Conservation (phyloP, 306 rosid species). For the Citrullus amarus region DNA sequence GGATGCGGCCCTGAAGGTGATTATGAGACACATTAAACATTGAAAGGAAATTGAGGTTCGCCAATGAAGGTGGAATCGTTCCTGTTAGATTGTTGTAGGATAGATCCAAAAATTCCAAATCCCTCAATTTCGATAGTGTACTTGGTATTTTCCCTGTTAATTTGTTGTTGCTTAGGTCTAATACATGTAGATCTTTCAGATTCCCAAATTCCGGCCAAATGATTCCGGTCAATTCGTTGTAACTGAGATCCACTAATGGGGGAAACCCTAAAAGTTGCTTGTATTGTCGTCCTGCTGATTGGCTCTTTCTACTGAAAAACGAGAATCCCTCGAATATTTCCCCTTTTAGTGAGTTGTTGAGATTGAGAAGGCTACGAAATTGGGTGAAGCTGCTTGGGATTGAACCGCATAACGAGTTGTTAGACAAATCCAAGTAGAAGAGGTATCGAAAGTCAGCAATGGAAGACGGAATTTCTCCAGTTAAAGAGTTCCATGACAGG, state of each 20-base stretch:
- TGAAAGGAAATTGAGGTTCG: constrained; percentile 32
- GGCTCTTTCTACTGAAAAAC: constrained; percentile 27
- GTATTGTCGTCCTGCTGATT: constrained; percentile 28
- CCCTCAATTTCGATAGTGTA: constrained; percentile 18
- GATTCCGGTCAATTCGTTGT: constrained; percentile 28
- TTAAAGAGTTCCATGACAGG: constrained; percentile 39
- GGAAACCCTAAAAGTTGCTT: constrained; percentile 38
- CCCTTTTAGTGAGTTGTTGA: constrained; percentile 10
- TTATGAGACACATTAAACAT: constrained; percentile 37
- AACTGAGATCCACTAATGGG: constrained; percentile 28
- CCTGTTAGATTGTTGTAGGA: constrained; percentile 38
- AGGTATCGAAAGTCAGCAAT: constrained; percentile 22
- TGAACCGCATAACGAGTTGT: constrained; percentile 38
- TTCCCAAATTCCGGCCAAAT: constrained; percentile 45
- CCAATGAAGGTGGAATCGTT: constrained; percentile 23
- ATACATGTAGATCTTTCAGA: constrained; percentile 27
- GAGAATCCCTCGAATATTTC: constrained; percentile 32
- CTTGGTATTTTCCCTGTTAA: constrained; percentile 33
- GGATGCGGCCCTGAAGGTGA: constrained; percentile 32
- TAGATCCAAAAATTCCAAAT: constrained; percentile 43
- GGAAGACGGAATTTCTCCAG: constrained; percentile 34
- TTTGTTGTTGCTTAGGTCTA: constrained; percentile 27
- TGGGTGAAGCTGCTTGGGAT: constrained; percentile 25
- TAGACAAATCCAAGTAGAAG: constrained; percentile 50
- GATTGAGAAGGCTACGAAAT: constrained; percentile 15